These are phyloP conservation scores for Paramecium octaurelia DNA, from an alignment of 73 alveolate species.

Conservation along the genomic window DNA sequence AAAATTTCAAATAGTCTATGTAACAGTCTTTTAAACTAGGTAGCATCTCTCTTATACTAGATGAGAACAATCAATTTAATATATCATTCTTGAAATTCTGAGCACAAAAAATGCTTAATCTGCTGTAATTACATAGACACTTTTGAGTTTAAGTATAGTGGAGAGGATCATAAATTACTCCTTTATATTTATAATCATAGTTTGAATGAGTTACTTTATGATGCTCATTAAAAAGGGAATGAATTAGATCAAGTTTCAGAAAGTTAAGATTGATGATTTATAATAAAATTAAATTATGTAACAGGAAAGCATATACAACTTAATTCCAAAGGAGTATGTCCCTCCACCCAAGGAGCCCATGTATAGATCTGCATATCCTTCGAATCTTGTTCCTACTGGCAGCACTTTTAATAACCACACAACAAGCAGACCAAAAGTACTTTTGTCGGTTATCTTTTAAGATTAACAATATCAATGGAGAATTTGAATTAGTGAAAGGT, in stretches of 20 bases:
- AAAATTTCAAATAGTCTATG: too few relatives aligned
- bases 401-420: conserved; percentile 85
- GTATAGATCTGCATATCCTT: conserved; percentile 83
- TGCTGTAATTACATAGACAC: too few relatives aligned
- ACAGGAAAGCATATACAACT: conserved; percentile 93
- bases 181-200: neutral
- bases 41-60: neutral
- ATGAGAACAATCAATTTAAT: neutral
- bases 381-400: conserved; percentile 87
- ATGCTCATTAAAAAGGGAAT: neutral
- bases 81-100: neutral
- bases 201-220: neutral
- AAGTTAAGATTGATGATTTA: neutral
- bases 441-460: neutral
- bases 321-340: conserved; percentile 88
- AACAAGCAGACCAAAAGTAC: conserved; percentile 88
- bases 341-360: conserved; percentile 86
- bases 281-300: conserved; percentile 64
- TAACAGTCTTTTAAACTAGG: too few relatives aligned
- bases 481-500: conserved; percentile 68
- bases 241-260: neutral
- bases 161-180: neutral
- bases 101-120: neutral
- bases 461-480: conserved; percentile 65
- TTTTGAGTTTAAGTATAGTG: neutral